A percentile compares a stretch with the other conserved stretches of the same genome.
Evolutionary conservation across 257 asterid species (phyloP).

Genomic region (Voacanga thouarsii): DNA sequence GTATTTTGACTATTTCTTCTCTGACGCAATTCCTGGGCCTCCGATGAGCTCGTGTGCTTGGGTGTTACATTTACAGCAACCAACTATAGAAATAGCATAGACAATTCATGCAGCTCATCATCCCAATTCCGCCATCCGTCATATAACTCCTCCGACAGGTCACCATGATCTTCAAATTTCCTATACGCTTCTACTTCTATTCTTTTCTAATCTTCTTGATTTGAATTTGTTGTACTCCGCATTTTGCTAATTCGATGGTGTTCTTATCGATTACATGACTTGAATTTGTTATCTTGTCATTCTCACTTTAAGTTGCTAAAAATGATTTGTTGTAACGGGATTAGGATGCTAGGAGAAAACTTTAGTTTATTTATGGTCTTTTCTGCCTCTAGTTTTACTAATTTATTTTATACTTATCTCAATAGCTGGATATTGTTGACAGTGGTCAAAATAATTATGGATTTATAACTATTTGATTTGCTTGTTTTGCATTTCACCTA

Average conservation of each 20-base stretch:
- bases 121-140: background rate
- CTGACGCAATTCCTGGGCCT: too few relatives aligned
- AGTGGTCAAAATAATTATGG: background rate
- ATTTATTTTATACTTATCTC: background rate
- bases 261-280: background rate
- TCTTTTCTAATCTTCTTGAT: background rate
- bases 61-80: too few relatives aligned
- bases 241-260: background rate
- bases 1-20: too few relatives aligned
- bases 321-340: background rate
- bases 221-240: background rate
- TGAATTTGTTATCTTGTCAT: background rate
- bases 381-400: background rate
- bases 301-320: background rate
- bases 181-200: conserved; percentile 20
- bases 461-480: background rate
- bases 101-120: background rate
- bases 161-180: conserved; percentile 3
- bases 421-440: background rate
- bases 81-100: background rate
- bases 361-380: background rate
- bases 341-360: background rate
- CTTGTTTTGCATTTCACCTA: background rate
- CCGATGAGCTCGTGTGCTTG: too few relatives aligned
- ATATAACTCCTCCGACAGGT: background rate